These are phyloP conservation scores for Claviceps arundinis DNA, from an alignment of 2,329 filamentous ascomycete genomes.

Conservation along the genomic window DNA sequence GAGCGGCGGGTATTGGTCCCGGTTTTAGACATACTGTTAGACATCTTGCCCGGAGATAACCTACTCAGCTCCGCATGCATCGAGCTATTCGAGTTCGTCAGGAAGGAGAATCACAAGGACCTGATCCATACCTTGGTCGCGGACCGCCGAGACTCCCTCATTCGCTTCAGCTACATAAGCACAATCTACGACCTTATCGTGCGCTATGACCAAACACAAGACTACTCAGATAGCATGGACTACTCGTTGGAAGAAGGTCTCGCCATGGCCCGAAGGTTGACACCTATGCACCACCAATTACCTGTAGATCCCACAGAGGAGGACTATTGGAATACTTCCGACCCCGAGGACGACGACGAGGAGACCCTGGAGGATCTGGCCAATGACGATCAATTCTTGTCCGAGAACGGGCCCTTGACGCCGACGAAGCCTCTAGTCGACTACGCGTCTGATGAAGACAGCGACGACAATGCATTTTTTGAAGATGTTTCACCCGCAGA, in stretches of 20 bases:
- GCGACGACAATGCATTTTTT: slow-evolving; percentile 40
- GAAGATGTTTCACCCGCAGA: slow-evolving; percentile 22
- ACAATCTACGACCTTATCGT: slow-evolving; percentile 67
- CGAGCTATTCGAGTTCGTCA: slow-evolving; percentile 87
- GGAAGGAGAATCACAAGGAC: slow-evolving; percentile 66
- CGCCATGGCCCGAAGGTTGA: slow-evolving; percentile 31
- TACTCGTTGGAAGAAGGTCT: slow-evolving; percentile 62
- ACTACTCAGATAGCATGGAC: slow-evolving; percentile 51
- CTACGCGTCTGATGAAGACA: slow-evolving; percentile 87
- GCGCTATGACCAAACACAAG: slow-evolving; percentile 67
- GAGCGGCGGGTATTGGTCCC: slow-evolving; percentile 72
- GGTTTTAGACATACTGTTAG: slow-evolving; percentile 69
- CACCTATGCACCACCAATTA: slow-evolving; percentile 49
- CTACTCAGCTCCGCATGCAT: slow-evolving; percentile 86
- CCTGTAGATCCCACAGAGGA: slow-evolving; percentile 69
- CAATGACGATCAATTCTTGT: slow-evolving; percentile 15
- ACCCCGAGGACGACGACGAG: slow-evolving; percentile 67
- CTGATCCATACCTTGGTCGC: slow-evolving; percentile 75
- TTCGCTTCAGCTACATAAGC: slow-evolving; percentile 66
- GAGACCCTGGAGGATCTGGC: slow-evolving; percentile 15
- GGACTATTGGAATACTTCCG: slow-evolving; percentile 84
- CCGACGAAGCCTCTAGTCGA: slow-evolving; percentile 69
- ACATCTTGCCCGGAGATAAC: slow-evolving; percentile 85
- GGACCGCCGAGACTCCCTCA: slow-evolving; percentile 66
- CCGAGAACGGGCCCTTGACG: slow-evolving; percentile 48